phyloP scores from a whole-genome alignment of 768 basidiomycete genomes.

The Calocera viscosa region DNA sequence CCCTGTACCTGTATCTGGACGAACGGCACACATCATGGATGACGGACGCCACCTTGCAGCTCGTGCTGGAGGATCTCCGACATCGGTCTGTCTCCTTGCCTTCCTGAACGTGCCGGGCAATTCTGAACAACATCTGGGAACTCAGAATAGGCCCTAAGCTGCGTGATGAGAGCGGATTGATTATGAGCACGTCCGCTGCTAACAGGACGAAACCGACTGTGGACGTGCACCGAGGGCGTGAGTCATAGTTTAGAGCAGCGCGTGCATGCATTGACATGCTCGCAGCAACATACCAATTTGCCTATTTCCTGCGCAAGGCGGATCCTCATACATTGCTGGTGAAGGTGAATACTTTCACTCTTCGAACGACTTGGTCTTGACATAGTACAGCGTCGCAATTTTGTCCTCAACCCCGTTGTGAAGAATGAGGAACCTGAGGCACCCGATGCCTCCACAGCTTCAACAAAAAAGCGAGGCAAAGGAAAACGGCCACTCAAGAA shows the following conservation, averaged over 20 bases:
- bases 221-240: conserved; percentile 77
- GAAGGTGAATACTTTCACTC: conserved; percentile 42
- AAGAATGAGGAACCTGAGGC: conserved; percentile 2
- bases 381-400: conserved; percentile 15
- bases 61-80: conserved; percentile 66
- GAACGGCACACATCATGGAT: conserved; percentile 84
- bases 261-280: conserved; percentile 10
- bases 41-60: conserved; percentile 67
- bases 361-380: not conserved
- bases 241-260: conserved; percentile 15
- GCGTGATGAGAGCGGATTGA: conserved; percentile 41
- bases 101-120: not conserved
- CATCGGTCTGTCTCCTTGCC: conserved; percentile 39
- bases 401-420: not conserved
- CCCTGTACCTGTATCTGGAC: conserved; percentile 79
- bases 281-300: conserved; percentile 77
- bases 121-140: not conserved
- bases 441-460: not conserved
- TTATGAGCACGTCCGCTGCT: conserved; percentile 33
- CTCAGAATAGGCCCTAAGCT: conserved; percentile 57
- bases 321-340: conserved; percentile 70
- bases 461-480: conserved; percentile 15
- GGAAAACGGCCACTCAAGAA: conserved; percentile 23
- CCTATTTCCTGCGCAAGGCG: conserved; percentile 73
- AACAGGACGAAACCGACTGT: conserved; percentile 55